These are phyloP conservation scores for Aphanocladium album DNA, from an alignment of 2,329 filamentous ascomycete genomes.

Conservation along the genomic window DNA sequence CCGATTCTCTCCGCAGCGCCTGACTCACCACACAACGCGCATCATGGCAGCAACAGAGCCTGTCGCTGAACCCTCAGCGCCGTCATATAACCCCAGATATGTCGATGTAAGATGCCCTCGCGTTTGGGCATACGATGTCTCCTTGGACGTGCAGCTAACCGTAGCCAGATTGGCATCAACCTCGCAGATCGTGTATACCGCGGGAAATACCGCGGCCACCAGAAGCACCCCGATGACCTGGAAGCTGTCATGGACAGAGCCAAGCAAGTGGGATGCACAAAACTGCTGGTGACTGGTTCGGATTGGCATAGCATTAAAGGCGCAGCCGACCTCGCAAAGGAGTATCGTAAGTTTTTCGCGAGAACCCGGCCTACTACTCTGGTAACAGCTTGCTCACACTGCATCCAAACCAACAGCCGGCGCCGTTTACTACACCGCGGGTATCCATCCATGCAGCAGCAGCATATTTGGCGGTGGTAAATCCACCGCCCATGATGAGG, in stretches of 20 bases:
- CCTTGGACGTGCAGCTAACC: slow-evolving; percentile 15
- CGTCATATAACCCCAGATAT: slow-evolving; percentile 42
- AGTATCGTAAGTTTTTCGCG: slow-evolving; percentile 57
- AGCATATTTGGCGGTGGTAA: slow-evolving; percentile 54
- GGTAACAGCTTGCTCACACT: no score
- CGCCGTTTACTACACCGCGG: slow-evolving; percentile 82
- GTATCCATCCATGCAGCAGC: slow-evolving; percentile 88
- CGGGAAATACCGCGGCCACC: slow-evolving; percentile 76
- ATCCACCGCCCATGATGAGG: slow-evolving; percentile 43
- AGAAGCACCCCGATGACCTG: slow-evolving; percentile 69
- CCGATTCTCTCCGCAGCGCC: background rate
- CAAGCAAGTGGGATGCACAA: slow-evolving; percentile 71
- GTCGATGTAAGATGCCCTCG: slow-evolving; percentile 53
- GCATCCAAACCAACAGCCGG: slow-evolving; percentile 49
- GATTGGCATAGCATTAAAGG: slow-evolving; percentile 73
- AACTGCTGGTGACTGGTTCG: slow-evolving; percentile 91
- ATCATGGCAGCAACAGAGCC: background rate
- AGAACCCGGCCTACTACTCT: background rate
- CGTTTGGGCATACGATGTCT: background rate
- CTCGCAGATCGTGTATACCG: slow-evolving; percentile 87
- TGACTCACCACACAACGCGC: background rate
- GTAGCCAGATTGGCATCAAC: slow-evolving; percentile 78
- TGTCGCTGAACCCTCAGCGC: background rate
- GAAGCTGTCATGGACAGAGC: slow-evolving; percentile 74
- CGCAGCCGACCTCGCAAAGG: slow-evolving; percentile 66